Evolutionary conservation across 306 rosid species (phyloP).

Genomic region (Lathyrus oleraceus): DNA sequence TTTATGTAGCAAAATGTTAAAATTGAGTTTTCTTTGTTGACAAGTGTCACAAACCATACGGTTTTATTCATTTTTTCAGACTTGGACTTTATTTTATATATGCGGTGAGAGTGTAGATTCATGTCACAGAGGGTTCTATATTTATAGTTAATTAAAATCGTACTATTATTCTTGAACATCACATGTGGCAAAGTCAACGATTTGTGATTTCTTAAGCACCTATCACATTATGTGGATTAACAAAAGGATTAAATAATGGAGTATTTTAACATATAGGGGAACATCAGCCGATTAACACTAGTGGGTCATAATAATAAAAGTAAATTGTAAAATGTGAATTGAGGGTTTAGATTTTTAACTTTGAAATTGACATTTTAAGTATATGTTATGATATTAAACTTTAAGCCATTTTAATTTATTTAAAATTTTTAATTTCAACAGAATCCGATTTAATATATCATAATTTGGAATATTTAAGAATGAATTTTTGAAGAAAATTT

Average conservation of each 20-base stretch:
- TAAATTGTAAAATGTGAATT: not conserved
- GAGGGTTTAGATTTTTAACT: not conserved
- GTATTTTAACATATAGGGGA: not conserved
- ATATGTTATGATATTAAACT: too few species aligned
- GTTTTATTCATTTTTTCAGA: not conserved
- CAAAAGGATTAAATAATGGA: conserved; percentile 15
- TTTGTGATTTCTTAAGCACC: not conserved
- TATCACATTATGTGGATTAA: not conserved
- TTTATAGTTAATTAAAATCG: not conserved
- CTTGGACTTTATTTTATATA: conserved; percentile 1
- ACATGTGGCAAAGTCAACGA: conserved; percentile 45
- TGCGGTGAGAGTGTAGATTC: not conserved
- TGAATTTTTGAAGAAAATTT: too few species aligned
- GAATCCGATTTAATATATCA: too few species aligned
- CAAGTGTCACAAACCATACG: conserved; percentile 27
- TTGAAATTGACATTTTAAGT: not conserved
- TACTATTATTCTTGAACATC: not conserved
- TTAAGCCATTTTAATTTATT: too few species aligned
- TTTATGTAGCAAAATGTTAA: not conserved
- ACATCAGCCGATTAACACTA: not conserved
- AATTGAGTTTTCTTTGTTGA: not conserved
- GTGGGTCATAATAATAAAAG: not conserved
- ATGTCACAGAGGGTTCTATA: not conserved
- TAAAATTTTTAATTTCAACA: too few species aligned
- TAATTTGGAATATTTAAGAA: too few species aligned